Evolutionary conservation across 345 rosid genomes (phyloP).

Genomic region (Iberis pinnata): DNA sequence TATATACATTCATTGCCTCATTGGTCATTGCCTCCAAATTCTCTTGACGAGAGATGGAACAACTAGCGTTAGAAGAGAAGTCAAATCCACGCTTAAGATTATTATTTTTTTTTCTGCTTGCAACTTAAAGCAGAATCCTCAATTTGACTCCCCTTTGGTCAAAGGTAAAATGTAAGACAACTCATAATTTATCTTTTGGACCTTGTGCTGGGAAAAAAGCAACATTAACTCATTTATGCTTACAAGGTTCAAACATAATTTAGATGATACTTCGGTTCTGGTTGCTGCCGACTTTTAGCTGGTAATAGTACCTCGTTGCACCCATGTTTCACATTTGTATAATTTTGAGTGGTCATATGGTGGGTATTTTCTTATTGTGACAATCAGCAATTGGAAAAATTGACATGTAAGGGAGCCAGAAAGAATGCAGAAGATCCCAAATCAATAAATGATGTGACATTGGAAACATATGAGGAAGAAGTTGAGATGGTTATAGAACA

Average conservation of each 20-base stretch:
- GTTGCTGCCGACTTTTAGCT: background rate
- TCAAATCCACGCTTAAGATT: constrained; percentile 53
- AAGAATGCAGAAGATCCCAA: constrained; percentile 27
- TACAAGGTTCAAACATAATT: background rate
- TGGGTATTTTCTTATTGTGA: constrained; percentile 19
- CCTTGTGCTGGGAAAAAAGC: background rate
- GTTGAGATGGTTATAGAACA: constrained; percentile 28
- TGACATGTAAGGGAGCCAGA: constrained; percentile 37
- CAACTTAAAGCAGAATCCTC: constrained; percentile 37
- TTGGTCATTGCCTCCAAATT: constrained; percentile 35
- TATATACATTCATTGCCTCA: background rate
- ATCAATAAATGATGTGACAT: constrained; percentile 7
- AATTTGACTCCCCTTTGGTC: constrained; percentile 31
- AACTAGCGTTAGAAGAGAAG: constrained; percentile 46
- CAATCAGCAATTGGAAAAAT: constrained; percentile 12
- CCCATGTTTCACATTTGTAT: constrained; percentile 3
- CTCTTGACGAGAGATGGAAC: constrained; percentile 47
- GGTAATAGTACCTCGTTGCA: background rate
- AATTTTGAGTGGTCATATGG: constrained; percentile 11
- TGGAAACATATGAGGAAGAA: constrained; percentile 10
- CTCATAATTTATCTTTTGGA: background rate
- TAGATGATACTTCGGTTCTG: constrained; percentile 2
- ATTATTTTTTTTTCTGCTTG: constrained; percentile 46
- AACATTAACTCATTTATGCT: background rate
- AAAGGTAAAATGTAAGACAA: constrained; percentile 40